A percentile compares a stretch with the other conserved stretches of the same genome.
Conservation (phyloP, 1,284 basidiomycete genomes). For the Pholiota adiposa region DNA sequence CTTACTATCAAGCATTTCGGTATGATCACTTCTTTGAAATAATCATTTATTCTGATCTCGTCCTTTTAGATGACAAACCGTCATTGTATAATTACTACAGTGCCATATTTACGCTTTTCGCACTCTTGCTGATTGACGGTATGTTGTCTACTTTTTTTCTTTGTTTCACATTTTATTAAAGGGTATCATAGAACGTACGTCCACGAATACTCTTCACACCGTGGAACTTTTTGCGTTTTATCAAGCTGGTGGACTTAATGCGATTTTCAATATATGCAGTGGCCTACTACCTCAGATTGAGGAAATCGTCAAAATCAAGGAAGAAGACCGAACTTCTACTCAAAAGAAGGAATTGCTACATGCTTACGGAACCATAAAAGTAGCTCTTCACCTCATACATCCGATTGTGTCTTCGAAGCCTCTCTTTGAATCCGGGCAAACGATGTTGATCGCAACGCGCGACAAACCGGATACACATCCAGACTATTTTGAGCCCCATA, state of each 20-base stretch:
- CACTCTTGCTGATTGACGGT: slow-evolving; percentile 86
- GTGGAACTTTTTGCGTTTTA: slow-evolving; percentile 81
- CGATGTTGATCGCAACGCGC: slow-evolving; percentile 69
- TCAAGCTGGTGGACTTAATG: slow-evolving; percentile 73
- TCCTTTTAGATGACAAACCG: slow-evolving; percentile 51
- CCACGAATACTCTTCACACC: slow-evolving; percentile 80
- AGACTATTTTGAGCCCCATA: slow-evolving; percentile 84
- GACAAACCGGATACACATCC: slow-evolving; percentile 79
- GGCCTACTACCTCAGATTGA: slow-evolving; percentile 64
- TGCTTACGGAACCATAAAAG: slow-evolving; percentile 82
- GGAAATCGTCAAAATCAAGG: slow-evolving; percentile 46
- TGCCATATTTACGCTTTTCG: slow-evolving; percentile 77
- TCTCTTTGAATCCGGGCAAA: slow-evolving; percentile 87
- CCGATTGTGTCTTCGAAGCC: slow-evolving; percentile 81
- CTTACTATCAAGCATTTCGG: slow-evolving; percentile 62
- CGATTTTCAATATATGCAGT: slow-evolving; percentile 65
- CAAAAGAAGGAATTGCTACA: slow-evolving; percentile 71
- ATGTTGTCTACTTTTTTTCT: slow-evolving; percentile 11
- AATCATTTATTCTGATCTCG: slow-evolving; percentile 1
- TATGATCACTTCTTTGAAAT: slow-evolving; percentile 33
- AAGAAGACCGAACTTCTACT: slow-evolving; percentile 59
- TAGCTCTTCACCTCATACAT: slow-evolving; percentile 79
- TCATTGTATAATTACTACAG: slow-evolving; percentile 72
- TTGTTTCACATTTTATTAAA: slow-evolving; percentile 15
- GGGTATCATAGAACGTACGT: slow-evolving; percentile 63